Percentiles rank a stretch among this genome's conserved stretches.
These are phyloP conservation scores for Kurtzmaniella quercitrusa DNA, from an alignment of 1,139 yeast genomes.

Conservation along the genomic window DNA sequence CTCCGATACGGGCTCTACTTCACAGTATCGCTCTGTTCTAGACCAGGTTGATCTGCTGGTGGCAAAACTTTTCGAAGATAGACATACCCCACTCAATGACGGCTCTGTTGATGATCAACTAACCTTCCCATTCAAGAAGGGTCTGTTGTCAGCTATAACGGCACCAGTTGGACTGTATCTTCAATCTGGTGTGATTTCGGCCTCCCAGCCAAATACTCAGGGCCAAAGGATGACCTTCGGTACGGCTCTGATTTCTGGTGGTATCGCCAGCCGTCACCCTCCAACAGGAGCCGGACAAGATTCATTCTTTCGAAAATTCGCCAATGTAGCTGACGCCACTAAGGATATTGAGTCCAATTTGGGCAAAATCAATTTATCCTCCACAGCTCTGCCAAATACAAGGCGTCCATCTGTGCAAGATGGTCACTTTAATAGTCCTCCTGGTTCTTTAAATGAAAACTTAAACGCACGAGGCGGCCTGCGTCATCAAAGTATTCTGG, in stretches of 20 bases:
- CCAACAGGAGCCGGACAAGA: constrained; percentile 33
- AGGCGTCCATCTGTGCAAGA: constrained; percentile 18
- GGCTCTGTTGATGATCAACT: constrained; percentile 41
- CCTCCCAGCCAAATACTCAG: constrained; percentile 3
- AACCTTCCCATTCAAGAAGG: constrained; percentile 44
- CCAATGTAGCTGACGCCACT: constrained; percentile 77
- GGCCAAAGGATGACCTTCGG: constrained; percentile 37
- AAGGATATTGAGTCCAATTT: constrained; percentile 56
- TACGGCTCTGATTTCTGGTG: constrained; percentile 62
- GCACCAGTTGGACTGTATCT: constrained; percentile 32
- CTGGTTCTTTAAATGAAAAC: constrained; percentile 50
- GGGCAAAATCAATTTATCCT: constrained; percentile 34
- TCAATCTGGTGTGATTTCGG: constrained; percentile 4
- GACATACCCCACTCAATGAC: constrained; percentile 40
- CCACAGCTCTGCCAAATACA: constrained; percentile 30
- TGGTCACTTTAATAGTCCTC: constrained; percentile 29
- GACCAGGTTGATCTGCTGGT: constrained; percentile 47
- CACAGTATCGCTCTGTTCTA: constrained; percentile 30
- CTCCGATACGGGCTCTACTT: constrained; percentile 18
- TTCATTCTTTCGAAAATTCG: constrained; percentile 60
- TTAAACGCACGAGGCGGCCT: constrained; percentile 39
- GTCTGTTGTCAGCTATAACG: constrained; percentile 46
- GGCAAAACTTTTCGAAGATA: constrained; percentile 32
- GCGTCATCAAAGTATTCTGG: constrained; percentile 59
- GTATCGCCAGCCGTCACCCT: constrained; percentile 45